phyloP scores from a whole-genome alignment of 257 asterid species.

The Solanum bukasovii region DNA sequence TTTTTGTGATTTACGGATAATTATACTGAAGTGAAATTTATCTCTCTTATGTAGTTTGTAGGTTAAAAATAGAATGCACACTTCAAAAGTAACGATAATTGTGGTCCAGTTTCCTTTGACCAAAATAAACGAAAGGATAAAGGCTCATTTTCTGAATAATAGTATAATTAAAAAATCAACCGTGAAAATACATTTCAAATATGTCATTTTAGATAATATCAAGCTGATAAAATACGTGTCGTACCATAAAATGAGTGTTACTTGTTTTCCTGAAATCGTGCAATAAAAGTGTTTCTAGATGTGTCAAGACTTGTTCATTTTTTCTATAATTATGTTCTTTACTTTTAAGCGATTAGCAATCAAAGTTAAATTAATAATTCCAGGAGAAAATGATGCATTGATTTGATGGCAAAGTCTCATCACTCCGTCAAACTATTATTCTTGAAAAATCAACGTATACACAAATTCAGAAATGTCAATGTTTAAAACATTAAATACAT shows the following conservation, averaged over 20 bases:
- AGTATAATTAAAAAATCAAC: not conserved
- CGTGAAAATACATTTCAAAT: not conserved
- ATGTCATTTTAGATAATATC: not conserved
- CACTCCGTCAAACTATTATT: not conserved
- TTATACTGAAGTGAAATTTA: rapidly evolving
- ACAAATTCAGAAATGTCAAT: not conserved
- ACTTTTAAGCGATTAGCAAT: not conserved
- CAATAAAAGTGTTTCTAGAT: not conserved
- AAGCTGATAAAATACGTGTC: not conserved
- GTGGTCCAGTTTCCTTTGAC: rapidly evolving
- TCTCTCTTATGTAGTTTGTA: too few relatives aligned
- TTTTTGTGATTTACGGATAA: not conserved
- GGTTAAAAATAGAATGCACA: not conserved
- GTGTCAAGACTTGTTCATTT: not conserved
- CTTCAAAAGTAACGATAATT: rapidly evolving
- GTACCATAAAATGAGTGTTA: not conserved
- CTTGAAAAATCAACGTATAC: not conserved
- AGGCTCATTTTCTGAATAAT: not conserved
- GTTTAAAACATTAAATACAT: not conserved
- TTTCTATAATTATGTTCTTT: not conserved
- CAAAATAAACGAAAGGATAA: not conserved
- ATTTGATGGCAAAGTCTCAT: not conserved
- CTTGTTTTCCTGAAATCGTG: not conserved
- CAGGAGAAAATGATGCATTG: not conserved
- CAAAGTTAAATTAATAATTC: not conserved